Evolutionary conservation across 1,139 yeast genomes (phyloP).

Genomic region (Chernovozyma sophiae-reginae): DNA sequence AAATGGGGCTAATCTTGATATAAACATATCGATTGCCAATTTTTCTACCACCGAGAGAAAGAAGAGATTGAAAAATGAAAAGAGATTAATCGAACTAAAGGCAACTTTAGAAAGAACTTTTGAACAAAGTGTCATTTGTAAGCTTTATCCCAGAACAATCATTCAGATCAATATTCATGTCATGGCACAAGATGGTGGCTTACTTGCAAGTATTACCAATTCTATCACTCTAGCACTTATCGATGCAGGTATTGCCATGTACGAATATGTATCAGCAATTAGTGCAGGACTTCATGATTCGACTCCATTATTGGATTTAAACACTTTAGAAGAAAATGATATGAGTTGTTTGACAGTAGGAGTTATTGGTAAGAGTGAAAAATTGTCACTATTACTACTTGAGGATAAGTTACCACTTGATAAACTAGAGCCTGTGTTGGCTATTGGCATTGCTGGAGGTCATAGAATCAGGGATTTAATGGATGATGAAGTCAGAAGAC

Average conservation of each 20-base stretch:
- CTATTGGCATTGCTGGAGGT: slow-evolving; percentile 88
- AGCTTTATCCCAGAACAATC: slow-evolving; percentile 77
- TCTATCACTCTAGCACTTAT: slow-evolving; percentile 87
- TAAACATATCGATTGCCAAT: slow-evolving; percentile 69
- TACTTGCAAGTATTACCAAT: slow-evolving; percentile 74
- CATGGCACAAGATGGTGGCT: slow-evolving; percentile 86
- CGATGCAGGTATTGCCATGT: slow-evolving; percentile 95
- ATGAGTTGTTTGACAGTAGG: slow-evolving; percentile 80
- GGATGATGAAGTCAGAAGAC: slow-evolving; percentile 79
- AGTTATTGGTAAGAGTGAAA: slow-evolving; percentile 76
- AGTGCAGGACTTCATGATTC: slow-evolving; percentile 77
- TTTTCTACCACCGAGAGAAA: slow-evolving; percentile 78
- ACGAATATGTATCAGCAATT: slow-evolving; percentile 81
- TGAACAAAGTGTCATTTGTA: slow-evolving; percentile 69
- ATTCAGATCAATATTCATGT: slow-evolving; percentile 74
- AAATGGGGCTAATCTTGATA: slow-evolving; percentile 54
- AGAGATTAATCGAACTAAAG: slow-evolving; percentile 71
- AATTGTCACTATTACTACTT: slow-evolving; percentile 66
- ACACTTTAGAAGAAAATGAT: slow-evolving; percentile 77
- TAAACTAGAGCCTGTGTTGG: slow-evolving; percentile 67
- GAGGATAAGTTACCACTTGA: slow-evolving; percentile 89
- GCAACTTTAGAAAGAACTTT: slow-evolving; percentile 76
- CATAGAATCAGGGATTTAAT: slow-evolving; percentile 76
- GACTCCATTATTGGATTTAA: slow-evolving; percentile 76
- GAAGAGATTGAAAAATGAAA: slow-evolving; percentile 59